A percentile compares a stretch with the other conserved stretches of the same genome.
Evolutionary conservation across 345 rosid species (phyloP).

Genomic region (Nasturtium officinale): DNA sequence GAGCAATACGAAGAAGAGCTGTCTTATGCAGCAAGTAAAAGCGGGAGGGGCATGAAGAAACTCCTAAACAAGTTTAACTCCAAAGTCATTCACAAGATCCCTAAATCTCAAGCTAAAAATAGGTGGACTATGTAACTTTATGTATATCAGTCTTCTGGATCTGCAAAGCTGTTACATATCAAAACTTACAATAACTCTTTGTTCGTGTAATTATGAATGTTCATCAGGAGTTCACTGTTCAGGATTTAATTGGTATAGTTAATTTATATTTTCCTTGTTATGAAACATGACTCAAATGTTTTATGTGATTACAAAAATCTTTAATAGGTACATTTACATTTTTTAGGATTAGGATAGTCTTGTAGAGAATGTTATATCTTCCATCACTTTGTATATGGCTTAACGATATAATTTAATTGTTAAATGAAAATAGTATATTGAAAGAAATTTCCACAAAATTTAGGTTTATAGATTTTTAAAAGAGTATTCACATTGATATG

Average conservation of each 20-base stretch:
- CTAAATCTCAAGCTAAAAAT: slow-evolving; percentile 46
- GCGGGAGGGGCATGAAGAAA: slow-evolving; percentile 42
- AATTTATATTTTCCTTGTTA: neutral
- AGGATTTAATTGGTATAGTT: neutral
- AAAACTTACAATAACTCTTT: neutral
- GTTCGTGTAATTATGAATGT: neutral
- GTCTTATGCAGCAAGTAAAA: slow-evolving; percentile 44
- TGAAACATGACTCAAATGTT: neutral
- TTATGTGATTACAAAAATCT: neutral
- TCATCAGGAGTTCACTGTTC: neutral
- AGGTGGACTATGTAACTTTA: slow-evolving; percentile 37
- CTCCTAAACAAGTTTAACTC: slow-evolving; percentile 46
- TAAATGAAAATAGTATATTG: neutral
- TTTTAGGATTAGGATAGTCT: neutral
- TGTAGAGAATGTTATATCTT: neutral
- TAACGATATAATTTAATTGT: neutral
- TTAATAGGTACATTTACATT: neutral
- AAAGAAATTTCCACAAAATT: neutral
- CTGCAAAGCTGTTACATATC: neutral
- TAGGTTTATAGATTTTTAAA: neutral
- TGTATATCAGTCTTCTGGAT: slow-evolving; percentile 3
- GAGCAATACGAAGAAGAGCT: slow-evolving; percentile 50
- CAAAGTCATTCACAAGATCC: slow-evolving; percentile 54
- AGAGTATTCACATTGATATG: no score
- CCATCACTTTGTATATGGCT: neutral